Base-by-base conservation (phyloP, 139 green algal genomes). In the Monoraphidium neglectum region DNA sequence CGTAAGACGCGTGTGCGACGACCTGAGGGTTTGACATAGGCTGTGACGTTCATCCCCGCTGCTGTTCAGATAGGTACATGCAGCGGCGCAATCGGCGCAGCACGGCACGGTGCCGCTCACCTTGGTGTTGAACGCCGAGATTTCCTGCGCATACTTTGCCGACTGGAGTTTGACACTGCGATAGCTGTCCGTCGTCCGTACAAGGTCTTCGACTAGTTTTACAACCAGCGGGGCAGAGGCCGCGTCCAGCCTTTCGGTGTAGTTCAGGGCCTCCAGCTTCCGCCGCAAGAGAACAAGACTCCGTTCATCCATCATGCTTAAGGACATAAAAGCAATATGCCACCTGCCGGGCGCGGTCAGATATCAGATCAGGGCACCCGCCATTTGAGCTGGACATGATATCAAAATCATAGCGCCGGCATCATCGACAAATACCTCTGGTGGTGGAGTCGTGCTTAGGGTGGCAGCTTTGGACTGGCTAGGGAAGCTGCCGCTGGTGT, bases 111-210 rank as follows among this genome's bases (percentile, higher is more conserved):
- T 12, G 43, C 28, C 28, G 15, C 70, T 68, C 28, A 88, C 87
- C 76, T 91, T 89, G 36, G 67, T 75, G 46, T 91, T 78, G n/a
- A 81, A 86, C 0, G 76, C 68, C 1, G 78, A 61, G 13, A 88
- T 63, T 70, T 94, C 89, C 70, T 91, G 86, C 0, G 75, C 70
- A 67, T 89, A 80, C 57, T 78, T 79, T 13, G 73, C 77, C 16
- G 68, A 69, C 68, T 90, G 77, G 32, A 89, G 78, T 72, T 94
- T 92, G 10, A 90, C 33, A 8, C 46, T 72, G 2, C 86, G 65
- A 38, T 88, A 91, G 61, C 77, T 87, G 43, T 94, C 90, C 26
- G 86, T 94, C 0, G 84, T 86, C 40, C 91, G 84, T 24, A 94
- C 75, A 30, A 94, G 35, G 60, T 94, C 90, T 49, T 92, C 83